Evolutionary conservation across 768 basidiomycete species (phyloP).

Genomic region (Austroboletus festivus): DNA sequence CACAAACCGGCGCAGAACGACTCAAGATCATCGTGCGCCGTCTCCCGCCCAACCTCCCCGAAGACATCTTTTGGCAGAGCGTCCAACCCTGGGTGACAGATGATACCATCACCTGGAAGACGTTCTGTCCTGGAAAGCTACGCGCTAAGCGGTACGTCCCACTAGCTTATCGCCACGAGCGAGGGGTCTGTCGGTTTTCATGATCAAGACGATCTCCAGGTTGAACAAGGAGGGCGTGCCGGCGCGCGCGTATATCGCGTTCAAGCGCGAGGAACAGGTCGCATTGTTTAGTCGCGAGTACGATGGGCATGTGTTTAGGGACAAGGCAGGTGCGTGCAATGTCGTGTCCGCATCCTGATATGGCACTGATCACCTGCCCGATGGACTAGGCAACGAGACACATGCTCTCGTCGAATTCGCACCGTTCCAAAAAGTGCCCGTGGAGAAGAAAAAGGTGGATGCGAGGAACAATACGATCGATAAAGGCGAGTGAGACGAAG

Average conservation of each 20-base stretch:
- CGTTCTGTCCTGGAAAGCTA: constrained; percentile 64
- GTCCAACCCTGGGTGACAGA: constrained; percentile 81
- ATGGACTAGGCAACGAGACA: constrained; percentile 81
- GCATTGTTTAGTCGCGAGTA: constrained; percentile 77
- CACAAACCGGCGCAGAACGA: constrained; percentile 44
- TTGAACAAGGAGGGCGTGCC: constrained; percentile 80
- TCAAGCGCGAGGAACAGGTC: constrained; percentile 72
- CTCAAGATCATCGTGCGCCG: constrained; percentile 86
- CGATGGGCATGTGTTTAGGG: constrained; percentile 88
- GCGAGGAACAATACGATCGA: constrained; percentile 85
- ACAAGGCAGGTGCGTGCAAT: constrained; percentile 80
- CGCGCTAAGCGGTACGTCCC: constrained; percentile 55
- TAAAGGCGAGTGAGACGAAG: constrained; percentile 33
- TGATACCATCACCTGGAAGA: constrained; percentile 65
- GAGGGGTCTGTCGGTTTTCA: background rate
- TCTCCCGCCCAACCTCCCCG: constrained; percentile 89
- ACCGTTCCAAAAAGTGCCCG: constrained; percentile 83
- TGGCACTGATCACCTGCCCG: background rate
- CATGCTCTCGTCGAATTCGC: constrained; percentile 92
- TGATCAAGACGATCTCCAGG: constrained; percentile 40
- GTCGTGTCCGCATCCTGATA: background rate
- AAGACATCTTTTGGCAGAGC: constrained; percentile 91
- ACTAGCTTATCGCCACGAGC: background rate
- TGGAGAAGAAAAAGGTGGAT: constrained; percentile 74
- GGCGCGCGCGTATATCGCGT: constrained; percentile 90